Evolutionary conservation across 495 filamentous ascomycete species (phyloP).

Genomic region (Aspergillus sclerotiicarbonarius): DNA sequence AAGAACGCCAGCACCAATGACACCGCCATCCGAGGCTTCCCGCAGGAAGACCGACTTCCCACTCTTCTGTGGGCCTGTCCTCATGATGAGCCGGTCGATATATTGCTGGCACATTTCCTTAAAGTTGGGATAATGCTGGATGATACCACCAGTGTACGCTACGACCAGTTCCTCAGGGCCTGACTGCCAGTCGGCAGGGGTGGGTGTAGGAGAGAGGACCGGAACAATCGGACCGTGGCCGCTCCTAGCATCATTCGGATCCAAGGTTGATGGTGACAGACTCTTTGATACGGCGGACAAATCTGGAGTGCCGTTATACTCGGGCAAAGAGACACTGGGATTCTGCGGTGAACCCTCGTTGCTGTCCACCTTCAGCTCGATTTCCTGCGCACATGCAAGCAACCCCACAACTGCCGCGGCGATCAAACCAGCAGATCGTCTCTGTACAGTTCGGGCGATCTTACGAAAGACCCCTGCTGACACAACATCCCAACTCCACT

Average conservation of each 20-base stretch:
- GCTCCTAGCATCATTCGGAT: slow-evolving; percentile 13
- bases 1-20: slow-evolving; percentile 73
- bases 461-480: slow-evolving; percentile 55
- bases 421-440: slow-evolving; percentile 67
- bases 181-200: slow-evolving; percentile 43
- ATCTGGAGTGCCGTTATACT: slow-evolving; percentile 25
- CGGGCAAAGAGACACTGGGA: slow-evolving; percentile 27
- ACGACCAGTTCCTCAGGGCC: slow-evolving; percentile 65
- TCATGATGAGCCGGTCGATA: slow-evolving; percentile 61
- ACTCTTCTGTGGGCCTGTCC: slow-evolving; percentile 51
- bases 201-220: slow-evolving; percentile 35
- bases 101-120: slow-evolving; percentile 65
- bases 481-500: slow-evolving; percentile 59
- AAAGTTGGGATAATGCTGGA: slow-evolving; percentile 72
- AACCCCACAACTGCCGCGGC: slow-evolving; percentile 70
- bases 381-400: slow-evolving; percentile 63
- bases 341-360: slow-evolving; percentile 36
- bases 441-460: slow-evolving; percentile 63
- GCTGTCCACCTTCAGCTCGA: slow-evolving; percentile 51
- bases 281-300: slow-evolving; percentile 9
- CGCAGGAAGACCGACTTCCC: slow-evolving; percentile 62
- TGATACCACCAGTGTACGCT: slow-evolving; percentile 77
- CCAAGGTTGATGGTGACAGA: slow-evolving; percentile 6
- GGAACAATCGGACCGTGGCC: slow-evolving; percentile 44
- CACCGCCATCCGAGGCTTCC: slow-evolving; percentile 72